These are phyloP conservation scores for Dactylellina drechsleri DNA, from an alignment of 2,329 filamentous ascomycete genomes.

Conservation along the genomic window DNA sequence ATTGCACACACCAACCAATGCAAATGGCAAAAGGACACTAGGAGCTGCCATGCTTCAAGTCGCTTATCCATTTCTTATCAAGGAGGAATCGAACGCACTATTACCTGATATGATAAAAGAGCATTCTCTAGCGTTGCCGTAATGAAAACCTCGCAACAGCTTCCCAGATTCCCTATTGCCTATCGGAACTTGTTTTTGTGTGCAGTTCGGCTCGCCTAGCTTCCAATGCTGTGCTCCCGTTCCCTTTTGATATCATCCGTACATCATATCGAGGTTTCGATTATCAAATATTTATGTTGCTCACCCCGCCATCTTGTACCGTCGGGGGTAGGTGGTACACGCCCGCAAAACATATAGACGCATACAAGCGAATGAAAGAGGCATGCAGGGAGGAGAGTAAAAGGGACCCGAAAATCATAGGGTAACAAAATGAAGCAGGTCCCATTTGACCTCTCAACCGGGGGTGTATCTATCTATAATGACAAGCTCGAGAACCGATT, in stretches of 20 bases:
- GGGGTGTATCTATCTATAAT: not conserved
- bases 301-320: not conserved
- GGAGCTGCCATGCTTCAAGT: not conserved
- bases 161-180: not conserved
- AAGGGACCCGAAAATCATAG: conserved; percentile 16
- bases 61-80: conserved; percentile 19
- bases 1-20: conserved; percentile 4
- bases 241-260: conserved; percentile 15
- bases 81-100: not conserved
- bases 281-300: conserved; percentile 7
- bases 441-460: not conserved
- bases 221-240: not conserved
- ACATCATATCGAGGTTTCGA: conserved; percentile 11
- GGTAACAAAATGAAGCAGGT: conserved; percentile 17
- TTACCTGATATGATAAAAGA: conserved; percentile 4
- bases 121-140: not conserved
- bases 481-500: not conserved
- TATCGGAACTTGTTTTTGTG: not conserved
- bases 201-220: not conserved
- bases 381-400: not conserved
- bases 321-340: conserved; percentile 9
- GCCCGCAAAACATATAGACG: too few relatives aligned
- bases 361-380: too few relatives aligned
- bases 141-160: too few relatives aligned
- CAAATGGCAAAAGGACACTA: not conserved